Evolutionary conservation across 2,329 filamentous ascomycete species (phyloP).

Genomic region (Talaromyces sp.): DNA sequence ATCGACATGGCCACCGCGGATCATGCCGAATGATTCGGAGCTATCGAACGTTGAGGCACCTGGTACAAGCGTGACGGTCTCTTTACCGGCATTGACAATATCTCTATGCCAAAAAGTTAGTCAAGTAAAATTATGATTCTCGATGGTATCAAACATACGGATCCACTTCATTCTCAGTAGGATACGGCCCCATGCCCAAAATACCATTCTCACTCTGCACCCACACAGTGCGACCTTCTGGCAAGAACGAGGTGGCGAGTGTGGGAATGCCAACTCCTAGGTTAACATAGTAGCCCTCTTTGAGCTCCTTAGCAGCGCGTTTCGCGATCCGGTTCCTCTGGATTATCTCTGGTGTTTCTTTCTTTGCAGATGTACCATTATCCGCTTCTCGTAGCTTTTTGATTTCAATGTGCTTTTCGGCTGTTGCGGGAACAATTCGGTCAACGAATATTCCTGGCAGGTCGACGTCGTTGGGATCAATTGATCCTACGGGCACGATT

Average conservation of each 20-base stretch:
- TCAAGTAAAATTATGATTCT: neutral
- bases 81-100: slow-evolving; percentile 89
- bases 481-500: slow-evolving; percentile 85
- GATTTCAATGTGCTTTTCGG: slow-evolving; percentile 76
- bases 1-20: slow-evolving; percentile 77
- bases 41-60: slow-evolving; percentile 80
- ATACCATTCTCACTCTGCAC: slow-evolving; percentile 81
- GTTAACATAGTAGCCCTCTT: slow-evolving; percentile 88
- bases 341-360: slow-evolving; percentile 59
- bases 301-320: slow-evolving; percentile 76
- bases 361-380: slow-evolving; percentile 69
- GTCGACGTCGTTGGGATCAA: slow-evolving; percentile 79
- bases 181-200: slow-evolving; percentile 69
- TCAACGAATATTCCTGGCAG: slow-evolving; percentile 90
- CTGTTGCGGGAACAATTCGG: slow-evolving; percentile 77
- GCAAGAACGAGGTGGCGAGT: slow-evolving; percentile 80
- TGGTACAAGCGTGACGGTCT: slow-evolving; percentile 80
- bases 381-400: slow-evolving; percentile 75
- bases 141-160: slow-evolving; percentile 36
- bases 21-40: slow-evolving; percentile 92
- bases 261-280: slow-evolving; percentile 92
- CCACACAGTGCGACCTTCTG: slow-evolving; percentile 73
- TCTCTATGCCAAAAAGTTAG: slow-evolving; percentile 46
- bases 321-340: slow-evolving; percentile 81
- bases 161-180: slow-evolving; percentile 72